phyloP scores from a whole-genome alignment of 2,329 filamentous ascomycete species.

The Arthrobotrys iridis region DNA sequence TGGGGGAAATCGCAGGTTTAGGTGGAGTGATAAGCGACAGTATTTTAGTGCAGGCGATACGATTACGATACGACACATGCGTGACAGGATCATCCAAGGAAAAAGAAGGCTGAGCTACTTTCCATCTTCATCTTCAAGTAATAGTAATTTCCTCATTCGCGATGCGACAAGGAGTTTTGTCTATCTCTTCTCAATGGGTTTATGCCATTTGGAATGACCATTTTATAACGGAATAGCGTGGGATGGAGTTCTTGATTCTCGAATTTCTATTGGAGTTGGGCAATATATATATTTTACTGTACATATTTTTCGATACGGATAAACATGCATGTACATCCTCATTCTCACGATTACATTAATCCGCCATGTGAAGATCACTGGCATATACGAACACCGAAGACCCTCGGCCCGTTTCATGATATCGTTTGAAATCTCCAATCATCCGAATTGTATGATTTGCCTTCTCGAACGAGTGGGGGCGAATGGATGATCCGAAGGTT shows the following conservation, averaged over 20 bases:
- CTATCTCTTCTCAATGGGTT: constrained; percentile 1
- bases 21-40: constrained; percentile 29
- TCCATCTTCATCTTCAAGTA: neutral
- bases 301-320: constrained; percentile 25
- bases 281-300: constrained; percentile 8
- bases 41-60: constrained; percentile 9
- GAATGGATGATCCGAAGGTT: constrained; percentile 18
- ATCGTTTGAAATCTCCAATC: neutral
- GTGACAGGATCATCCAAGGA: constrained; percentile 1
- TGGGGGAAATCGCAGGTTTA: constrained; percentile 41
- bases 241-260: constrained; percentile 16
- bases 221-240: constrained; percentile 17
- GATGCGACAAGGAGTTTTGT: neutral
- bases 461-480: constrained; percentile 20
- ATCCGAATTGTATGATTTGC: neutral
- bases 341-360: constrained; percentile 38
- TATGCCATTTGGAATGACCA: constrained; percentile 18
- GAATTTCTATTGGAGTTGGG: neutral
- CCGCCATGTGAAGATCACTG: constrained; percentile 18
- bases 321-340: constrained; percentile 22
- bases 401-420: neutral
- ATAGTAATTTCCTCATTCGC: neutral
- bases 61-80: constrained; percentile 11
- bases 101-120: constrained; percentile 1
- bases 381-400: constrained; percentile 7